Evolutionary conservation across 2,329 filamentous ascomycete species (phyloP), one percentile per base, ranked within the genome.

Genomic region (Sporothrix brasiliensis): DNA sequence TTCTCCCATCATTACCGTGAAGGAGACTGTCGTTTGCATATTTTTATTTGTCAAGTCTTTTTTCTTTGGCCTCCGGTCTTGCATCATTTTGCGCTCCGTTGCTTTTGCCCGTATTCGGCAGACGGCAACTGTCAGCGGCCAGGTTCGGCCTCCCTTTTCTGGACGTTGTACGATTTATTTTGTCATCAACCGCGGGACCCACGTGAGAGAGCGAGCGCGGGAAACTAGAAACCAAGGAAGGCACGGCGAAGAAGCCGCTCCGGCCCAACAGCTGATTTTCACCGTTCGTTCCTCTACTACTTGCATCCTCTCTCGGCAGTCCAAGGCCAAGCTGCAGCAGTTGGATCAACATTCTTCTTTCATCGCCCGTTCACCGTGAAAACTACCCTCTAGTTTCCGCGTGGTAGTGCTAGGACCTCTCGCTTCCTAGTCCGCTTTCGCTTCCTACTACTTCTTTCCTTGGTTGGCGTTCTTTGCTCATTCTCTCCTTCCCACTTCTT

Each of bases 391-490:
- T 39, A 39, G n/a, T 11, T 24, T n/a, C 13, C 39, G 19, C 21
- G 60, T 30, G 47, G 34, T n/a, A 34, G 50, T 68, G 34, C 50
- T 47, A 4, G 34, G 56, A 14, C 66, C 53, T 56, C 66, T 68
- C 66, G 24, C 52, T 68, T 68, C 39, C 34, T 68, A 67, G 65
- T 54, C 27, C 30, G 65, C 30, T 34, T 50, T 67, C 47, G 63
- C 30, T 41, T 44, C 49, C 49, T 56, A 39, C 66, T 68, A 56
- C 50, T 68, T 68, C 39, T 56, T 56, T 68, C 66, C 66, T 56
- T 54, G 65, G 16, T 30, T 67, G 10, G 27, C 11, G 4, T 34
- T 44, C 5, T n/a, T 60, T 27, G 34, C 19, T 24, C 56, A 21
- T 41, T 60, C 24, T 50, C 7, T n/a, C 61, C 30, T 41, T 52